Conservation (phyloP, 495 filamentous ascomycete genomes). For the Penicillium daleae region DNA sequence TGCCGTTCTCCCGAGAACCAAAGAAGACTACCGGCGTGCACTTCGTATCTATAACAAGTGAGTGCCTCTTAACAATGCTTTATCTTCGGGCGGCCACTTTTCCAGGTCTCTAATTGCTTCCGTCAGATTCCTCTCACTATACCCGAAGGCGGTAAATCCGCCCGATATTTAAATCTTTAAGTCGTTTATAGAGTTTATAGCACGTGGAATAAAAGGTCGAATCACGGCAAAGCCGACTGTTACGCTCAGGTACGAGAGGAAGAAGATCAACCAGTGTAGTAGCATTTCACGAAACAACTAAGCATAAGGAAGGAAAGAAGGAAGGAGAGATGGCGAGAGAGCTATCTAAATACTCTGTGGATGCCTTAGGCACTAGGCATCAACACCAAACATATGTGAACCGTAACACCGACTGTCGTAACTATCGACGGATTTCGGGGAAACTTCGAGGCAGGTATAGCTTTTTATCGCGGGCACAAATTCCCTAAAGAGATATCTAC, state of each 20-base stretch:
- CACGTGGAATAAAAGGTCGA: constrained; percentile 1
- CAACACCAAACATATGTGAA: too few relatives aligned
- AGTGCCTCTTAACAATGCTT: not conserved
- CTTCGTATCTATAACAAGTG: not conserved
- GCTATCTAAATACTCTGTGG: too few relatives aligned
- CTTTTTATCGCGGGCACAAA: not conserved
- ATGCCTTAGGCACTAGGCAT: too few relatives aligned
- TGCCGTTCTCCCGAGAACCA: not conserved
- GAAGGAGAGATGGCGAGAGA: too few relatives aligned
- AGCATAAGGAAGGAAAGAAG: too few relatives aligned
- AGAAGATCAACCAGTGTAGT: too few relatives aligned
- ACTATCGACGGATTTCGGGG: not conserved
- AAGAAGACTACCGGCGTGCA: not conserved
- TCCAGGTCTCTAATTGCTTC: too few relatives aligned
- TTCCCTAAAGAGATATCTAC: constrained; percentile 2
- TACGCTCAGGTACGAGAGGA: too few relatives aligned
- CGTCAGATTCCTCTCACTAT: not conserved
- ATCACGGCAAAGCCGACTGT: not conserved
- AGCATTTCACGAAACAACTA: too few relatives aligned
- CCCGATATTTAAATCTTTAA: not conserved
- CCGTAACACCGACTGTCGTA: too few relatives aligned
- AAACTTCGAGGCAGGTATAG: not conserved
- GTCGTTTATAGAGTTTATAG: not conserved
- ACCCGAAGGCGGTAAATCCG: too few relatives aligned
- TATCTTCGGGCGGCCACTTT: not conserved